Percentiles rank a stretch among this genome's conserved stretches.
Evolutionary conservation across 495 filamentous ascomycete species (phyloP).

Genomic region (Podospora bellae-mahoneyi): DNA sequence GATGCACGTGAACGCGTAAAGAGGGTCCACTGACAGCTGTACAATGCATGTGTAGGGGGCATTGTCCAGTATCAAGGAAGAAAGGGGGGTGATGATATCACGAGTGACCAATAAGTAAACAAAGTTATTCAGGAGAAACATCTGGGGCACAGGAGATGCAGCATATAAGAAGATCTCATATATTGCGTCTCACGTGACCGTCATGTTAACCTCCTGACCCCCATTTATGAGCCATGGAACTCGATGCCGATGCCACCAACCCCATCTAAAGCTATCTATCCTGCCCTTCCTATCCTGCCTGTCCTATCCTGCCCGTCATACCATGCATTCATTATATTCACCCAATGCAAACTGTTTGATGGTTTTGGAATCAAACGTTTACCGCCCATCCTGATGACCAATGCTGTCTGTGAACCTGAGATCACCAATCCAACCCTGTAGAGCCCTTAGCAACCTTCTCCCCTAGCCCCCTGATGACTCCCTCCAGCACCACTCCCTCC

Average conservation of each 20-base stretch:
- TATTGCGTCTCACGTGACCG: not conserved
- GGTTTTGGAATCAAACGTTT: not conserved
- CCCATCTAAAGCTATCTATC: too few relatives aligned
- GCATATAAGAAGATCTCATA: not conserved
- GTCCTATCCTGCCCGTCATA: not conserved
- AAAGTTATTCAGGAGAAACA: not conserved
- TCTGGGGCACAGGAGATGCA: too few relatives aligned
- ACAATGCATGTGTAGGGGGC: not conserved
- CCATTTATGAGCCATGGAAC: not conserved
- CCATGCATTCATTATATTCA: not conserved
- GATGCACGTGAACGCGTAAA: not conserved
- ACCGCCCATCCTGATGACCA: not conserved
- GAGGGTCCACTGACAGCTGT: not conserved
- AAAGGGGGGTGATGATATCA: not conserved
- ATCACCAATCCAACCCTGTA: slow-evolving; percentile 16
- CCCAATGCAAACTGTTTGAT: not conserved
- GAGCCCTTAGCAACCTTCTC: slow-evolving; percentile 34
- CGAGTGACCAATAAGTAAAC: not conserved
- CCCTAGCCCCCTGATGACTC: slow-evolving; percentile 55
- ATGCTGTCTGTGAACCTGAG: not conserved
- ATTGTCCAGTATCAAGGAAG: not conserved
- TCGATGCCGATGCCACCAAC: not conserved
- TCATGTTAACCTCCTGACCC: not conserved
- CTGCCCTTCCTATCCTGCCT: not conserved
- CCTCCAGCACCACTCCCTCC: slow-evolving; percentile 54